Base-by-base conservation (phyloP, 2,329 filamentous ascomycete species). In the Xylariaceae sp. region DNA sequence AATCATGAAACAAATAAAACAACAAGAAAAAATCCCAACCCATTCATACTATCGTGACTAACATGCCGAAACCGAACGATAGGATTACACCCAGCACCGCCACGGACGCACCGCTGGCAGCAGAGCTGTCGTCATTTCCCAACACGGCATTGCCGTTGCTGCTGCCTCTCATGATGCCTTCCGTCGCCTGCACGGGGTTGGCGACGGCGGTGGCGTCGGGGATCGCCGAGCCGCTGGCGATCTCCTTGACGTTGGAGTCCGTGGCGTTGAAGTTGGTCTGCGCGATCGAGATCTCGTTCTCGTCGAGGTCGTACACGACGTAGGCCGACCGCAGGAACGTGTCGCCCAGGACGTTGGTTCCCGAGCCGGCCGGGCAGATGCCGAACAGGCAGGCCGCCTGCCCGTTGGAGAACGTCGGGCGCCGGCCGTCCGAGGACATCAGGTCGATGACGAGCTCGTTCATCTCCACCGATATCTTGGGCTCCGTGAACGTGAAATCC, bases 241-340 rank as follows among this genome's bases (percentile, higher is more conserved):
- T 87, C 73, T 88, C 84, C 37, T 78, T 62, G 16, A 89, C 72
- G 47, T 77, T 78, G 4, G 76, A 77, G 16, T 65, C 57, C 0
- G 80, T 80, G 3, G 79, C 75, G 67, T 89, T 84, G 71, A 85
- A 87, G 48, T 79, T 81, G 18, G 87, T 87, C 70, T 88, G 84
- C 1, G 88, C 89, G 29, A 91, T 73, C 1, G 85, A 87, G 62
- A 91, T 86, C 72, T 89, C 79, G 69, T 90, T 86, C 70, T 89
- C 90, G 23, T 79, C 83, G 20, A 91, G 77, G 69, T 91, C 88
- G 69, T 89, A 91, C 10, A 92, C 89, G 14, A 90, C 81, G 64
- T 92, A 92, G 0, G 89, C 89, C 37, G 86, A 88, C 46, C 89
- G 80, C 52, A 92, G 76, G 70, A 92, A 92, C 0, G 89, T 89